Conservation (phyloP, 140 eudicot species). For the Anethum foeniculum region DNA sequence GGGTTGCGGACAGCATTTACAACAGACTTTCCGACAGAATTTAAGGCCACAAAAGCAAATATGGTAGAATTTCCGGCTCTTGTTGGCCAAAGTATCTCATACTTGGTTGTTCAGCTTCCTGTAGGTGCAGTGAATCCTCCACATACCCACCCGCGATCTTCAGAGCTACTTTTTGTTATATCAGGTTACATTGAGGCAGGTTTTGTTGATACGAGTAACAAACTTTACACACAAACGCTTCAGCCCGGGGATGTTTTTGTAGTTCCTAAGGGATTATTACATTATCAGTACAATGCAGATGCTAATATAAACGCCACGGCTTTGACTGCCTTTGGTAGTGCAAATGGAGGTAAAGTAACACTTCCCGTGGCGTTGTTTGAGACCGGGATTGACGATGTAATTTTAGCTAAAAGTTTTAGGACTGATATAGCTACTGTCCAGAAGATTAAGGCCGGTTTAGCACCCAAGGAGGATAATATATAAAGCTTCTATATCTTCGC, state of each 20-base stretch:
- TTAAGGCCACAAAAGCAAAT: conserved; percentile 27
- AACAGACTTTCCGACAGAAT: background rate
- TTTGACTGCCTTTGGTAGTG: conserved; percentile 51
- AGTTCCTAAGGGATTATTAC: conserved; percentile 52
- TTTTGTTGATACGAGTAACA: conserved; percentile 43
- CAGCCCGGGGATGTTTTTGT: conserved; percentile 49
- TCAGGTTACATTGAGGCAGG: conserved; percentile 43
- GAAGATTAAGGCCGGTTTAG: conserved; percentile 38
- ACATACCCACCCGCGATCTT: conserved; percentile 44
- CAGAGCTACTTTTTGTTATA: conserved; percentile 39
- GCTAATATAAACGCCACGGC: conserved; percentile 24
- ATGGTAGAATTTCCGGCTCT: conserved; percentile 45
- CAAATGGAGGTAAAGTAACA: conserved; percentile 37
- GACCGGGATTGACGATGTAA: conserved; percentile 25
- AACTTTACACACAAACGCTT: conserved; percentile 42
- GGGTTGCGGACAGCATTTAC: conserved; percentile 23
- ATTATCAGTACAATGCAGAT: conserved; percentile 41
- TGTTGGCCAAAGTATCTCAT: conserved; percentile 45
- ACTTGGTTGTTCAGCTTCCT: conserved; percentile 32
- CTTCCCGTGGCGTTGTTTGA: conserved; percentile 34
- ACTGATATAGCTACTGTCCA: conserved; percentile 42
- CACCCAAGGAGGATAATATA: conserved; percentile 8
- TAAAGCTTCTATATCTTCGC: background rate
- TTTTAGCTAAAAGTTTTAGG: conserved; percentile 36
- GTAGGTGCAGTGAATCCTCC: conserved; percentile 45